Evolutionary conservation across 1,284 basidiomycete species (phyloP).

Genomic region (Ceratobasidium sp.): DNA sequence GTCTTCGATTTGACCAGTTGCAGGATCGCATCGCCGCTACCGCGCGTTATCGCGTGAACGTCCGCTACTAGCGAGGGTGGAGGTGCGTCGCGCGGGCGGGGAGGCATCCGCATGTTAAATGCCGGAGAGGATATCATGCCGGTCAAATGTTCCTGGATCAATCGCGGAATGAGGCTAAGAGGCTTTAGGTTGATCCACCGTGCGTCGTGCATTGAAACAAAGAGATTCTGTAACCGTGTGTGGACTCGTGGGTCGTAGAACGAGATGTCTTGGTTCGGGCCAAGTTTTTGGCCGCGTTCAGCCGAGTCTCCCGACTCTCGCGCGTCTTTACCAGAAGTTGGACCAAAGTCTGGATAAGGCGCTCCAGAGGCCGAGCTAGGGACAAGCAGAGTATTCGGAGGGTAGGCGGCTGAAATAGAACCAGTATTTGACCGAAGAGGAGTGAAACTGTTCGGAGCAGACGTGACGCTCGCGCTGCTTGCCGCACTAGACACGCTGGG

Average conservation of each 20-base stretch:
- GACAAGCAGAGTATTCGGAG: constrained; percentile 19
- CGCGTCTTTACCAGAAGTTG: constrained; percentile 16
- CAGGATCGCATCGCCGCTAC: constrained; percentile 18
- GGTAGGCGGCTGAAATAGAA: background rate
- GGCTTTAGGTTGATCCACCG: constrained; percentile 44
- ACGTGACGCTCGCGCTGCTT: constrained; percentile 22
- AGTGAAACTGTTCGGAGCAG: background rate
- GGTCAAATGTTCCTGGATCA: constrained; percentile 39
- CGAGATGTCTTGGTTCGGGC: constrained; percentile 17
- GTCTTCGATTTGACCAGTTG: background rate
- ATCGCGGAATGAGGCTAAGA: constrained; percentile 33
- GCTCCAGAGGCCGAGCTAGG: constrained; percentile 13
- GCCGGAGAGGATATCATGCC: constrained; percentile 27
- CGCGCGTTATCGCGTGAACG: constrained; percentile 2
- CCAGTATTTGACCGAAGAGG: background rate
- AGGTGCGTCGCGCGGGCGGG: constrained; percentile 18
- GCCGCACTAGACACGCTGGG: constrained; percentile 27
- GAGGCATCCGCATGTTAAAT: constrained; percentile 31
- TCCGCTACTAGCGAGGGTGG: background rate
- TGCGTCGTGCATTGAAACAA: constrained; percentile 34
- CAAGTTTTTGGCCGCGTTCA: background rate
- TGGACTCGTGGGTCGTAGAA: constrained; percentile 40
- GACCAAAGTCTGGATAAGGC: background rate
- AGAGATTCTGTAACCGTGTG: constrained; percentile 25
- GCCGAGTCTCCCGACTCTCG: constrained; percentile 32